phyloP scores from a whole-genome alignment of 108 stramenopile genomes.

The Nitzschia sp. region DNA sequence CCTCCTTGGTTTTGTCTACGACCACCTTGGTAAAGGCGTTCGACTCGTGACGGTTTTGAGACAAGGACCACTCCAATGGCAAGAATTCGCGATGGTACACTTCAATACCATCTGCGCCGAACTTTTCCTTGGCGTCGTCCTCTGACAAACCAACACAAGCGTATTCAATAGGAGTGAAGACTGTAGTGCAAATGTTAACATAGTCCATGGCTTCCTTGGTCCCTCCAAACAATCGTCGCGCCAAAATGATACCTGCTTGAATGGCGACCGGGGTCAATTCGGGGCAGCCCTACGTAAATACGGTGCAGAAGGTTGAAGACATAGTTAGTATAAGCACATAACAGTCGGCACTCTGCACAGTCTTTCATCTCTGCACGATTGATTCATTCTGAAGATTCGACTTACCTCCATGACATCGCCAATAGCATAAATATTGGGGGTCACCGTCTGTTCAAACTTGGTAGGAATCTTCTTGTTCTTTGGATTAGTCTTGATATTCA shows the following conservation, averaged over 20 bases:
- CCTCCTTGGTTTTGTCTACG: constrained; percentile 54
- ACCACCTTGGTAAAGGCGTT: constrained; percentile 91
- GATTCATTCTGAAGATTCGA: too few species aligned
- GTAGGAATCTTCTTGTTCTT: constrained; percentile 78
- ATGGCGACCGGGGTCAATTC: constrained; percentile 99
- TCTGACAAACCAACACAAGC: constrained; percentile 93
- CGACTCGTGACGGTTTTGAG: constrained; percentile 52
- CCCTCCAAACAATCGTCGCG: constrained; percentile 92
- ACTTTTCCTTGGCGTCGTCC: constrained; percentile 87
- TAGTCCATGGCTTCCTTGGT: constrained; percentile 91
- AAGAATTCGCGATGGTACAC: constrained; percentile 93
- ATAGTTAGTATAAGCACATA: neutral
- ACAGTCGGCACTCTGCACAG: neutral
- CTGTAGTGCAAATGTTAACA: constrained; percentile 90
- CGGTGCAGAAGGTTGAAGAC: neutral
- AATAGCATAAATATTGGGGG: constrained; percentile 95
- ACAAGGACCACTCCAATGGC: constrained; percentile 95
- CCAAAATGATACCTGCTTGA: constrained; percentile 88
- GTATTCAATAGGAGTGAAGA: constrained; percentile 98
- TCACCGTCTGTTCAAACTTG: constrained; percentile 83
- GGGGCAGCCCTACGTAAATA: constrained; percentile 65
- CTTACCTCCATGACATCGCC: constrained; percentile 93
- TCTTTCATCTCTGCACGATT: too few species aligned
- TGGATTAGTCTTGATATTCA: constrained; percentile 74
- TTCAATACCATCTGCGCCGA: constrained; percentile 83